Evolutionary conservation across 257 asterid species (phyloP).

Genomic region (Solanum clarkiae): DNA sequence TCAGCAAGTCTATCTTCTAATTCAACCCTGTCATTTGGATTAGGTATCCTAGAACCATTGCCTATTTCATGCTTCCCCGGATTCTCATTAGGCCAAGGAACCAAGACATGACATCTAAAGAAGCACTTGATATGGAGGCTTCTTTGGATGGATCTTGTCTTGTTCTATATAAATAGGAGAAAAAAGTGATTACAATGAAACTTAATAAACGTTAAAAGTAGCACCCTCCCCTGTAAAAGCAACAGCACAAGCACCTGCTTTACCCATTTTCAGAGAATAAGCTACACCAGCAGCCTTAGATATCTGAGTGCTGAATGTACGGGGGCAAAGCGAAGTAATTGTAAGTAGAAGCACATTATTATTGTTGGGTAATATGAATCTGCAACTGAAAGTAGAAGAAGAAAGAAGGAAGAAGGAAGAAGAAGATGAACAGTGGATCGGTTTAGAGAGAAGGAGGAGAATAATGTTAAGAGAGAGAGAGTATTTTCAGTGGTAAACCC

Average conservation of each 20-base stretch:
- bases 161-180: background rate
- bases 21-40: conserved; percentile 31
- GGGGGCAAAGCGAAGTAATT: background rate
- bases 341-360: background rate
- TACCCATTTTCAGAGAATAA: conserved; percentile 86
- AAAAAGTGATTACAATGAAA: too few relatives aligned
- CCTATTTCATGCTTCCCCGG: conserved; percentile 31
- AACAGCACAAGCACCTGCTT: conserved; percentile 48
- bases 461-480: too few relatives aligned
- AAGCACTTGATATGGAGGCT: conserved; percentile 52
- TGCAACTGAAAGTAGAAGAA: too few relatives aligned
- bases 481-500: too few relatives aligned
- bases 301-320: conserved; percentile 57
- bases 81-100: conserved; percentile 22
- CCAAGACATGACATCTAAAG: conserved; percentile 45
- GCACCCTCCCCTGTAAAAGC: too few relatives aligned
- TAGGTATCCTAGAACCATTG: conserved; percentile 40
- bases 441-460: too few relatives aligned
- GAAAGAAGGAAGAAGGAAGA: too few relatives aligned
- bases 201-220: too few relatives aligned
- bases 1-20: conserved; percentile 67
- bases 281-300: conserved; percentile 98
- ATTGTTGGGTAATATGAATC: too few relatives aligned
- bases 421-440: too few relatives aligned
- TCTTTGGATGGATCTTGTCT: conserved; percentile 34